Evolutionary conservation across 768 basidiomycete species (phyloP), one percentile per base, ranked within the genome.

Genomic region (Trametopsis cervina): DNA sequence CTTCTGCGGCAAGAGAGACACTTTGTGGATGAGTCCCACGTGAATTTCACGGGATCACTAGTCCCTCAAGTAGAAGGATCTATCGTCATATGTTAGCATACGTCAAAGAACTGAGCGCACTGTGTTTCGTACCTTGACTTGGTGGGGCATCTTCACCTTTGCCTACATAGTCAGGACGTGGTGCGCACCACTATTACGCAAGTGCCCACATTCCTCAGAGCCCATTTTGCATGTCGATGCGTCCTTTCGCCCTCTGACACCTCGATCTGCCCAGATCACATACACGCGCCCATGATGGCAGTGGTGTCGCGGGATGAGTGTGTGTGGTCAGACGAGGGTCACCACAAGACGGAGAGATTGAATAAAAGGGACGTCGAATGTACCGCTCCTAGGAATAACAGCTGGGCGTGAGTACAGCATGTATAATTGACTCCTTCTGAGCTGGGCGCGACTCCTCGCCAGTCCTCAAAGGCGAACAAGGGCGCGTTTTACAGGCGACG

Each of bases 11-110:
- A 83, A 78, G 68, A 96, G 98, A 0, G 89, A 84, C 1, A 90
- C 72, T 50, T 81, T 78, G 67, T 98, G 94, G 42, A 99, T 96
- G 33, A 96, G 72, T 33, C 93, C 83, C 94, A 97, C 7, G 93
- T 96, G 4, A 87, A 89, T 67, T 96, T 97, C 20, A 93, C 93
- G 25, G 85, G 89, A 62, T 95, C 93, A 23, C 93, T 93, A 37
- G 93, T 93, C 37, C 93, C n/a, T n/a, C 93, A 33, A 97, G 74
- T 21, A 97, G 74, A 42, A 97, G 73, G 13, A 96, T 83, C 85
- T 93, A 51, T 44, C 38, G 44, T 29, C 17, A 46, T 40, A 17
- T 33, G 23, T 43, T 89, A 24, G 91, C 71, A 6, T 92, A 80
- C 81, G 89, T 47, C 18, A 48, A 5, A n/a, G 43, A 25, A 13